These are phyloP conservation scores for Coffea eugenioides DNA, from an alignment of 257 asterid species.

Conservation along the genomic window DNA sequence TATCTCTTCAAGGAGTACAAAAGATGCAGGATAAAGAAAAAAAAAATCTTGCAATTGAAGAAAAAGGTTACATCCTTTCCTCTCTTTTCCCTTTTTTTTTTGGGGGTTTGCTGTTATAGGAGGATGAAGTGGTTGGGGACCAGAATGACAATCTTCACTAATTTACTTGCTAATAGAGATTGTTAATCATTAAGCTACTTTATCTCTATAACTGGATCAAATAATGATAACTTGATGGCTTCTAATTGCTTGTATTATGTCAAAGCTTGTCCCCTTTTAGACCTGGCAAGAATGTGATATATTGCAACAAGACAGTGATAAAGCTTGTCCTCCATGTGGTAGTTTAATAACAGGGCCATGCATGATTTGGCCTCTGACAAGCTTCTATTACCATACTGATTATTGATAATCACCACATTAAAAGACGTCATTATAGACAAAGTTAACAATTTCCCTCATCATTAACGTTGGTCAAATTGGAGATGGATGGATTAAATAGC, in stretches of 20 bases:
- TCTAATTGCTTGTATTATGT: neutral
- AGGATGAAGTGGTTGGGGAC: neutral
- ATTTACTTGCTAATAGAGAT: neutral
- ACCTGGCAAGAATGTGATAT: neutral
- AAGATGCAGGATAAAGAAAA: too few species aligned
- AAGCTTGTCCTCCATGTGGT: constrained; percentile 2
- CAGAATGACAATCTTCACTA: neutral
- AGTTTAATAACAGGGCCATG: neutral
- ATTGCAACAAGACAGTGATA: neutral
- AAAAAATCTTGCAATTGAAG: too few species aligned
- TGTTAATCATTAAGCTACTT: neutral
- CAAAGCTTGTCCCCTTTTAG: neutral
- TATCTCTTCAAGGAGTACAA: too few species aligned
- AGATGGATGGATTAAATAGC: neutral
- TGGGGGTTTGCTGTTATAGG: too few species aligned
- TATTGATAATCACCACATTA: neutral
- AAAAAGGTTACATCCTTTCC: neutral
- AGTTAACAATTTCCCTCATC: neutral
- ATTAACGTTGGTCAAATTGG: neutral
- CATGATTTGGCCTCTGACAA: constrained; percentile 7
- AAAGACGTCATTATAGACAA: neutral
- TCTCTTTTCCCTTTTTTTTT: neutral
- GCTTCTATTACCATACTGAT: neutral
- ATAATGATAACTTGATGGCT: neutral
- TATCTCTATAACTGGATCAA: neutral